Conservation (phyloP, 805 yeast species). For the Cyberlindnera nakhonratchasimensis region DNA sequence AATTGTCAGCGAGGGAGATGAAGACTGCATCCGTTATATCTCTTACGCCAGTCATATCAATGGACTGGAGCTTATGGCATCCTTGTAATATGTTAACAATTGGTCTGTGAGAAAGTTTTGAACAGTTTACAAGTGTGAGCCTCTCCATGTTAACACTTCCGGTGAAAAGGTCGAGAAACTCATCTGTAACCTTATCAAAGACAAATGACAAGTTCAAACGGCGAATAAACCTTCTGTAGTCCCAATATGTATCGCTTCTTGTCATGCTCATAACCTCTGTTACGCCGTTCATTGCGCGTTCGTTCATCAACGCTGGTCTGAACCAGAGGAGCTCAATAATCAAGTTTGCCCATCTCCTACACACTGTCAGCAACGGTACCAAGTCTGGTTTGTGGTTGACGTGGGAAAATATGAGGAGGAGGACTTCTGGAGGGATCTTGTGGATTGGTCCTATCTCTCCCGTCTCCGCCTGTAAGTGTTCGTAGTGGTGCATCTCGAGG, state of each 20-base stretch:
- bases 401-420: slow-evolving; percentile 63
- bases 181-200: slow-evolving; percentile 63
- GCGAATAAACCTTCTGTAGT: slow-evolving; percentile 65
- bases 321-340: slow-evolving; percentile 83
- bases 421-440: slow-evolving; percentile 49
- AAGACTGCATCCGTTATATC: slow-evolving; percentile 70
- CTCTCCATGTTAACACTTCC: slow-evolving; percentile 80
- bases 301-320: slow-evolving; percentile 67
- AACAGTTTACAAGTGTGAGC: slow-evolving; percentile 79
- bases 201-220: slow-evolving; percentile 78
- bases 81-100: slow-evolving; percentile 57
- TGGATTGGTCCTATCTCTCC: slow-evolving; percentile 24
- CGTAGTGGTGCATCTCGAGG: slow-evolving; percentile 2
- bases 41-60: slow-evolving; percentile 80
- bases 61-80: slow-evolving; percentile 73
- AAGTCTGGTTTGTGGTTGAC: slow-evolving; percentile 57
- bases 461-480: neutral
- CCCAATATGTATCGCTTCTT: slow-evolving; percentile 51
- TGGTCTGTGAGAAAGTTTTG: slow-evolving; percentile 55
- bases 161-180: slow-evolving; percentile 52
- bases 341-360: slow-evolving; percentile 75
- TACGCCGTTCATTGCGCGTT: slow-evolving; percentile 48
- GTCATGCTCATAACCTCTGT: slow-evolving; percentile 52
- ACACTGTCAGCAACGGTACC: slow-evolving; percentile 63
- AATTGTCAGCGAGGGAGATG: slow-evolving; percentile 59